Base-by-base conservation (phyloP, 257 asterid species). In the Capsicum chinense region DNA sequence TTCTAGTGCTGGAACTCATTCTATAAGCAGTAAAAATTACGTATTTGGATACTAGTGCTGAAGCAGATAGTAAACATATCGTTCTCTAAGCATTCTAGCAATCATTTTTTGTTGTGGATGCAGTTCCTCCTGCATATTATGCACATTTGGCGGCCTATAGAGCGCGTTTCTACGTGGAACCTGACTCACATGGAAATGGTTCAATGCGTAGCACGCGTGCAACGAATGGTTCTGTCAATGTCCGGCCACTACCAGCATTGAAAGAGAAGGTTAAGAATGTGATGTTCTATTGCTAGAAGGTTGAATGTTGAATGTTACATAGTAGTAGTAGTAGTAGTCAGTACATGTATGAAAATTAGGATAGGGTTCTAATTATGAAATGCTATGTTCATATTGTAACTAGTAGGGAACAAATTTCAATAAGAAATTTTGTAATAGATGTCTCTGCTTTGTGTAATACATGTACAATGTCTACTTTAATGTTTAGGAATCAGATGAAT, bases 61-160 rank as follows among this genome's bases (percentile, higher is more conserved):
- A 74, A 74, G 0, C 21, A 50, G 62, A 13, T 0, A 19, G 50
- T 48, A 73, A 73, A 4, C 63, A 47, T 71, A 71, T 52, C 8
- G n/a, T 14, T 26, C 26, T 2, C 48, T 3, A 0, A 76, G 4
- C 26, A 14, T 78, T 52, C 48, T 44, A 4, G 6, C 48, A 5
- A 44, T 44, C 48, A 6, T 44, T 44, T 39, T 44, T 44, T 44
- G 48, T 44, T 44, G 48, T 44, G 48, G 48, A 44, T 68, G 83
- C 92, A 96, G 99, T 96, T 88, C 98, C 99, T 71, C 99, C 99
- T 2, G 99, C 98, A 52, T 96, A 96, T 87, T 96, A 96, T 59
- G 98, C 99, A 0, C 99, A 96, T 81, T 84, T 96, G 88, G 99
- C 99, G 14, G 98, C 99, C 47, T 96, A 93, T 59, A 93, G 99